A percentile compares a stretch with the other conserved stretches of the same genome.
These are phyloP conservation scores for Chlorella sp. DNA, from an alignment of 139 green algal genomes.

Conservation along the genomic window DNA sequence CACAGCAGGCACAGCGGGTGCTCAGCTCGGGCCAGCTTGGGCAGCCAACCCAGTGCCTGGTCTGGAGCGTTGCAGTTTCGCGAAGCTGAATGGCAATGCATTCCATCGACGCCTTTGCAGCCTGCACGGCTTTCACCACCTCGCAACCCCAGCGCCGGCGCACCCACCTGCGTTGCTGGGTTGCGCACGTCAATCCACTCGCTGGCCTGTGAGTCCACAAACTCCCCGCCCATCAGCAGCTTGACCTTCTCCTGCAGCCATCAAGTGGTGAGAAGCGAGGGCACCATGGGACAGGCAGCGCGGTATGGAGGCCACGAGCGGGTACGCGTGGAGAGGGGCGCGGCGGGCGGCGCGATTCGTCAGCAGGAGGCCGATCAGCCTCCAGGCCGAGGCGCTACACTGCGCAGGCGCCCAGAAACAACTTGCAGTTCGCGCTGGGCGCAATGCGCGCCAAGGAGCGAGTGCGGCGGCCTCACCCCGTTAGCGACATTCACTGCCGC, in stretches of 20 bases:
- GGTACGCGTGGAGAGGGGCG: too few relatives aligned
- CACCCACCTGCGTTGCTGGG: slow-evolving; percentile 56
- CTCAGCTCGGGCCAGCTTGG: neutral
- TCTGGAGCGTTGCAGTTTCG: neutral
- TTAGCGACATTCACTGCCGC: too few relatives aligned
- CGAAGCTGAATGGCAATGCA: too few relatives aligned
- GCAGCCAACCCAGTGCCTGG: neutral
- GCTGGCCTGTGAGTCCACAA: slow-evolving; percentile 64
- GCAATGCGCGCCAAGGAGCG: too few relatives aligned
- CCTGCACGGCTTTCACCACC: neutral
- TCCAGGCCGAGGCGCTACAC: too few relatives aligned
- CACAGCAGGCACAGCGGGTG: neutral
- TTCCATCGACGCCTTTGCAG: neutral
- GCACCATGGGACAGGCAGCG: too few relatives aligned
- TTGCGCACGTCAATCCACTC: slow-evolving; percentile 79
- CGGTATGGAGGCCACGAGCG: too few relatives aligned
- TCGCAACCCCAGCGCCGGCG: neutral
- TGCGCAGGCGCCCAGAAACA: too few relatives aligned
- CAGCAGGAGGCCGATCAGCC: too few relatives aligned
- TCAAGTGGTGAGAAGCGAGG: neutral
- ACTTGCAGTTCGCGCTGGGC: too few relatives aligned
- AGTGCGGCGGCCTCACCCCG: too few relatives aligned
- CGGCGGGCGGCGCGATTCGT: too few relatives aligned
- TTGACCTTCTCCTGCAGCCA: slow-evolving; percentile 48
- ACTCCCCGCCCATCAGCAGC: slow-evolving; percentile 77